These are phyloP conservation scores for Populus hybrid DNA, from an alignment of 441 rosid species.

Conservation along the genomic window DNA sequence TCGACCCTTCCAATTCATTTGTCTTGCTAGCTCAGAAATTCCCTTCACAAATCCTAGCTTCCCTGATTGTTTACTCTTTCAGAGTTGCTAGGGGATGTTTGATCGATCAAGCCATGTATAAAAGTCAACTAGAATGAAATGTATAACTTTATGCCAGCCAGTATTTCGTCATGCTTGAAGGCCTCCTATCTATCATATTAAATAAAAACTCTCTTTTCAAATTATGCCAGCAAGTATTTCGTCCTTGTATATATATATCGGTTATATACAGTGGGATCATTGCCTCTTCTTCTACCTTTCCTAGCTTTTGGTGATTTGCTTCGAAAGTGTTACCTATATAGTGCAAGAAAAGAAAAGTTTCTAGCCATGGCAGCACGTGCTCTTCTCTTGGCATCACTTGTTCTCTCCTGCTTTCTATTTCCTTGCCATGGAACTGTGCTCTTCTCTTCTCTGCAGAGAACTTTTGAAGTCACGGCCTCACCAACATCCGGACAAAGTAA, in stretches of 20 bases:
- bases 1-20: too few species aligned
- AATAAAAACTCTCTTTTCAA: too few species aligned
- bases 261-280: background rate
- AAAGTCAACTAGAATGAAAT: too few species aligned
- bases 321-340: background rate
- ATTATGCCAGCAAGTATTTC: background rate
- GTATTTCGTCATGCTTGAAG: too few species aligned
- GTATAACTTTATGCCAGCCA: too few species aligned
- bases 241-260: background rate
- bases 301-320: background rate
- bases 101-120: too few species aligned
- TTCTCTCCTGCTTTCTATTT: constrained; percentile 31
- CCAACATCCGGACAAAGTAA: constrained; percentile 38
- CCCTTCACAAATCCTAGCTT: too few species aligned
- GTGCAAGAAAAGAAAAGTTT: background rate
- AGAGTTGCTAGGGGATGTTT: too few species aligned
- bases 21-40: too few species aligned
- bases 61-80: too few species aligned
- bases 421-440: constrained; percentile 30
- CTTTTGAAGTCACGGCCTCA: constrained; percentile 44
- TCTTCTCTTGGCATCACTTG: constrained; percentile 32
- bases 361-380: constrained; percentile 12
- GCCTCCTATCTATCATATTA: too few species aligned
- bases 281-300: background rate
- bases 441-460: constrained; percentile 40